Conservation (phyloP, 352 stramenopile genomes). For the Globisporangium rhizosaccharum region DNA sequence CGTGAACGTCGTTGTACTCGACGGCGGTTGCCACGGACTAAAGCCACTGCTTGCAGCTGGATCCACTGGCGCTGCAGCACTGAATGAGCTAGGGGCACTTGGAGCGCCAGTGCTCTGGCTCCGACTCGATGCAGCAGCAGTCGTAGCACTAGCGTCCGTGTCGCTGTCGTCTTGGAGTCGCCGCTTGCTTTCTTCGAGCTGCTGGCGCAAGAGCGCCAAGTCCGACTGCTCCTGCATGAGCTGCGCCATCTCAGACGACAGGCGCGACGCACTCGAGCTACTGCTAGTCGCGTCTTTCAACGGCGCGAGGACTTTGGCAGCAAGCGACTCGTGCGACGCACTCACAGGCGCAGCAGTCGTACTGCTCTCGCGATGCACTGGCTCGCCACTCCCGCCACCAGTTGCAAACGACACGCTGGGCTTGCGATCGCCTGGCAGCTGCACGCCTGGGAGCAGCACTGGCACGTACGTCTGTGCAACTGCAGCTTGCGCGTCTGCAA, state of each 20-base stretch:
- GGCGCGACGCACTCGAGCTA: constrained; percentile 6
- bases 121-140: background rate
- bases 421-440: constrained; percentile 25
- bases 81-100: no score
- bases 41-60: background rate
- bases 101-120: no score
- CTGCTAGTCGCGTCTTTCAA: constrained; percentile 17
- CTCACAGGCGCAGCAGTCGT: background rate
- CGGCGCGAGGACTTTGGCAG: constrained; percentile 34
- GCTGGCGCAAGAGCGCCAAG: constrained; percentile 43
- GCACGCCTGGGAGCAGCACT: constrained; percentile 40
- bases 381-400: background rate
- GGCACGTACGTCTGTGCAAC: constrained; percentile 33
- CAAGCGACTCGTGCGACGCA: constrained; percentile 17
- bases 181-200: constrained; percentile 67
- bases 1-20: constrained; percentile 1
- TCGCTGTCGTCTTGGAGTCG: constrained; percentile 39
- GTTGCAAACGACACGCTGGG: background rate
- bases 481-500: constrained; percentile 10
- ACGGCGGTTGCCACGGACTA: constrained; percentile 4
- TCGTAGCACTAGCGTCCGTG: background rate
- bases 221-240: constrained; percentile 73
- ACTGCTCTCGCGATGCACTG: background rate
- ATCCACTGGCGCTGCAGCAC: no score
- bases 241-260: constrained; percentile 46